Percentiles rank a stretch among this genome's conserved stretches.
phyloP scores from a whole-genome alignment of 371 early-diverging fungal species.

The Haplosporangium sp. region DNA sequence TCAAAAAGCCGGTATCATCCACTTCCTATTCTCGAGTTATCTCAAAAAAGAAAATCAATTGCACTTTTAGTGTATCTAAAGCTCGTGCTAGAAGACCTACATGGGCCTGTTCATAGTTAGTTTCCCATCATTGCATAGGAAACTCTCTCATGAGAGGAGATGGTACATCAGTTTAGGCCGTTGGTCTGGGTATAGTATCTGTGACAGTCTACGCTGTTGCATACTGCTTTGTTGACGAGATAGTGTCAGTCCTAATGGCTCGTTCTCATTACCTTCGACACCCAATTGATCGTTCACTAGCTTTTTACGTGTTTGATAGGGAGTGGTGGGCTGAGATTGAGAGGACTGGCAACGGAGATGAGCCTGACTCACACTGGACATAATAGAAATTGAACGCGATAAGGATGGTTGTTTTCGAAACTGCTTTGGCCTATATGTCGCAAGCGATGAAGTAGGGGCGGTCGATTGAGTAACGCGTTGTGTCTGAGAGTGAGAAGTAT shows the following conservation, averaged over 20 bases:
- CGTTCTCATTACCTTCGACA: conserved; percentile 31
- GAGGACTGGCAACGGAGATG: not conserved
- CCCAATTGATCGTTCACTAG: not conserved
- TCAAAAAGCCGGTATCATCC: too few relatives aligned
- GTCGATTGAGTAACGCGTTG: not conserved
- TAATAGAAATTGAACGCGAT: conserved; percentile 18
- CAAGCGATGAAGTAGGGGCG: not conserved
- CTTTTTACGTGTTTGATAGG: not conserved
- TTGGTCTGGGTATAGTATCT: not conserved
- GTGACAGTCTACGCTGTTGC: conserved; percentile 12
- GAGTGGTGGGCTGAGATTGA: not conserved
- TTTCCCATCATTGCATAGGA: not conserved
- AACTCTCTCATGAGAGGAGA: not conserved
- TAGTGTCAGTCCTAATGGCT: conserved; percentile 32
- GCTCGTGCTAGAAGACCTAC: conserved; percentile 5
- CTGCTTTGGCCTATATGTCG: not conserved
- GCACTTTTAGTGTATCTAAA: conserved; percentile 23
- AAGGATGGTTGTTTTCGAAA: conserved; percentile 6
- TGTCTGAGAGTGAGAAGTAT: not conserved
- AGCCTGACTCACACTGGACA: conserved; percentile 26
- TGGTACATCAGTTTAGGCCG: not conserved
- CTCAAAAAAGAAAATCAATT: not conserved
- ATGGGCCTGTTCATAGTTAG: conserved; percentile 9
- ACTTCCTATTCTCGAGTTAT: too few relatives aligned
- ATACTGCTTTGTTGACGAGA: conserved; percentile 32